Conservation (phyloP, 192 early-diverging fungal genomes). For the Coemansia erecta region DNA sequence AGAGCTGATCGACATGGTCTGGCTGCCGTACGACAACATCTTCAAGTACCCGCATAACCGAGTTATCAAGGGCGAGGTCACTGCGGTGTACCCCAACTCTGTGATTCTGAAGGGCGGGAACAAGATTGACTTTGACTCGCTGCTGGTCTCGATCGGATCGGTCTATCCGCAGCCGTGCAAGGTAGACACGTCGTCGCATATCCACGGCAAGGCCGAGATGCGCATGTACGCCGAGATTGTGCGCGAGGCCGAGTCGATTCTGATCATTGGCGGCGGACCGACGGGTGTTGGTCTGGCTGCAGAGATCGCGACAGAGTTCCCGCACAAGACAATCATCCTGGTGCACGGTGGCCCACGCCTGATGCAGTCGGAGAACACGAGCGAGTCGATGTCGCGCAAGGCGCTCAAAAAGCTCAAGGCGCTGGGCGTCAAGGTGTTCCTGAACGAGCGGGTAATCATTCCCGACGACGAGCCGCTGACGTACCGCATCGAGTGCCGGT, state of each 20-base stretch:
- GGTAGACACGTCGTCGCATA: constrained; percentile 31
- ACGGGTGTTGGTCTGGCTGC: constrained; percentile 77
- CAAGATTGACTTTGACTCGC: constrained; percentile 50
- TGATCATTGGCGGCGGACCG: constrained; percentile 75
- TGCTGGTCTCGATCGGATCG: constrained; percentile 51
- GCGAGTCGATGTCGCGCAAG: constrained; percentile 55
- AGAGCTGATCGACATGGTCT: constrained; percentile 45
- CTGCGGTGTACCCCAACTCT: constrained; percentile 44
- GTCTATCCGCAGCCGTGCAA: constrained; percentile 53
- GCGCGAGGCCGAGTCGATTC: constrained; percentile 54
- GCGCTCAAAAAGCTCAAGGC: constrained; percentile 53
- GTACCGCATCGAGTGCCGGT: constrained; percentile 31
- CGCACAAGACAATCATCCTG: constrained; percentile 33
- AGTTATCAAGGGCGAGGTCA: constrained; percentile 48
- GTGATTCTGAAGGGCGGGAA: constrained; percentile 48
- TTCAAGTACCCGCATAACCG: constrained; percentile 43
- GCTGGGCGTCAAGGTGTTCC: constrained; percentile 53
- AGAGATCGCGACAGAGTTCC: constrained; percentile 58
- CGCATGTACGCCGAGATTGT: constrained; percentile 53
- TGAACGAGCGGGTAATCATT: constrained; percentile 60
- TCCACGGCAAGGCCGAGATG: constrained; percentile 44
- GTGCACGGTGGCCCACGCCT: constrained; percentile 40
- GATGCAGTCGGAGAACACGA: constrained; percentile 39
- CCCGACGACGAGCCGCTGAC: constrained; percentile 60
- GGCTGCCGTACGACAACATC: constrained; percentile 51